phyloP scores from a whole-genome alignment of 768 basidiomycete genomes.

The Termitomyces sp. region DNA sequence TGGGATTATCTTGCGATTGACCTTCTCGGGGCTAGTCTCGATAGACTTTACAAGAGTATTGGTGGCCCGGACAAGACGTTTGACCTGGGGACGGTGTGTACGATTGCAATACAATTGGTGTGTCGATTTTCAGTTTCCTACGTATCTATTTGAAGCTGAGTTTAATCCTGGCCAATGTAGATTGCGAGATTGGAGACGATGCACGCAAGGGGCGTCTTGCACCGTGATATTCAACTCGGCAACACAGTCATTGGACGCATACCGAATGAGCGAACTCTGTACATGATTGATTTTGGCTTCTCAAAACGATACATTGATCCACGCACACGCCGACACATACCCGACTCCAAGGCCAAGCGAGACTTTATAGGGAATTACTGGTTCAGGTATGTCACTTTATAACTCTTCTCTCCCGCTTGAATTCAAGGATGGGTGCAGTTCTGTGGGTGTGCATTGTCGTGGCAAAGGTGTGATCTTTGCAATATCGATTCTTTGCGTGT shows the following conservation, averaged over 20 bases:
- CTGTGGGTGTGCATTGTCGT: constrained; percentile 73
- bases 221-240: constrained; percentile 78
- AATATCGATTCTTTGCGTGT: constrained; percentile 1
- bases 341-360: constrained; percentile 61
- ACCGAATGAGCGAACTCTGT: constrained; percentile 57
- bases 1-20: constrained; percentile 80
- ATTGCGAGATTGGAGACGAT: constrained; percentile 71
- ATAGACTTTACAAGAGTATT: constrained; percentile 53
- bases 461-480: constrained; percentile 52
- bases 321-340: constrained; percentile 62
- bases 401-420: neutral
- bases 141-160: neutral
- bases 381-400: constrained; percentile 51
- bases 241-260: constrained; percentile 66
- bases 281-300: constrained; percentile 87
- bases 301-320: constrained; percentile 76
- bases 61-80: constrained; percentile 47
- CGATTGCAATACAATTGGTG: constrained; percentile 76
- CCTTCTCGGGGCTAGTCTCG: constrained; percentile 67
- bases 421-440: constrained; percentile 29
- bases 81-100: constrained; percentile 71
- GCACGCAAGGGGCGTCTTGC: constrained; percentile 70
- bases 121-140: constrained; percentile 18
- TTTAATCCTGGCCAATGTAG: constrained; percentile 29
- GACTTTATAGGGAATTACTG: constrained; percentile 85